Evolutionary conservation across 805 yeast species (phyloP), one percentile per base, ranked within the genome.

Genomic region (Kurtzmaniella fragi): DNA sequence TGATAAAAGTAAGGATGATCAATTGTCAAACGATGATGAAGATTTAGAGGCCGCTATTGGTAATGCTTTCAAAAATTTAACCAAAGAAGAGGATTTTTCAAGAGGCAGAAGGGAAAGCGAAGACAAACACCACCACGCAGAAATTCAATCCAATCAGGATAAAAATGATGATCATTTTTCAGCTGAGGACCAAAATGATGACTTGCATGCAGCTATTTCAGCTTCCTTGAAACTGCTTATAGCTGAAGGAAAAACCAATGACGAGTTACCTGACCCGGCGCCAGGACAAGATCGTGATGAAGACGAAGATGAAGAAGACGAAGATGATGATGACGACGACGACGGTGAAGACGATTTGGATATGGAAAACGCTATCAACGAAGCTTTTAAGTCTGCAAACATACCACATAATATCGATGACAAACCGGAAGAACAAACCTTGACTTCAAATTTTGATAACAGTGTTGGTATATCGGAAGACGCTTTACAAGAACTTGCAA

Each of bases 331-430:
- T 4, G 20, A 34, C 17, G 23, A 36, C 13, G 37, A 37, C 14
- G 20, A 30, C 28, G 36, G 39, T 28, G 43, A 38, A 9, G 50
- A 48, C 31, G 42, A 39, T 17, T 41, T 34, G 28, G 50, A 39
- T 30, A 50, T 59, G 46, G 62, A 59, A 31, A 56, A 43, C 40
- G 62, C 55, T n/a, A 59, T 60, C 7, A 39, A 47, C 10, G 59
- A 59, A 41, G 65, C 64, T 1, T 59, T 59, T 39, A 52, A 47
- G 31, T 41, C 54, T 8, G 58, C 55, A 5, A 43, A 46, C 38
- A 25, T 36, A 31, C 37, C 37, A 17, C 27, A 4, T 10, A 10
- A 17, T 15, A 20, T 30, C 9, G 31, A 23, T 14, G 36, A 28
- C 29, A 13, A 29, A 25, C 13, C 14, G 26, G 25, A 5, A 5